Evolutionary conservation across 306 rosid genomes (phyloP).

Genomic region (Hippophae rhamnoides): DNA sequence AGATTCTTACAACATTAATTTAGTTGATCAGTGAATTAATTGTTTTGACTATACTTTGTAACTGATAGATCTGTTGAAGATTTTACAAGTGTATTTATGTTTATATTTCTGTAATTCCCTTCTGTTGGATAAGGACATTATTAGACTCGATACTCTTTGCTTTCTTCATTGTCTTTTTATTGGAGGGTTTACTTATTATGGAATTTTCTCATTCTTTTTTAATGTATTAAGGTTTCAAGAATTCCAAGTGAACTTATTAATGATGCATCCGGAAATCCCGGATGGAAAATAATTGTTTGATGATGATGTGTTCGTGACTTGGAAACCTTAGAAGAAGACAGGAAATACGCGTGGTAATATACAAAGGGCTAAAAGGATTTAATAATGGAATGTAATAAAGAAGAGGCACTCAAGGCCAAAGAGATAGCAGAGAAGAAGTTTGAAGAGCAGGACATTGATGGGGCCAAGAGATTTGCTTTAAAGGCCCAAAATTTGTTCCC

Average conservation of each 20-base stretch:
- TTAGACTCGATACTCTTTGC: not conserved
- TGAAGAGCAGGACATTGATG: conserved; percentile 25
- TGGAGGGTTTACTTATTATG: too few relatives aligned
- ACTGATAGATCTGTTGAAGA: conserved; percentile 20
- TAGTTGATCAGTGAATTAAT: conserved; percentile 15
- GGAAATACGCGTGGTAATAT: conserved; percentile 10
- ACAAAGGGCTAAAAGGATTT: conserved; percentile 15
- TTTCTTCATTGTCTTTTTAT: conserved; percentile 12
- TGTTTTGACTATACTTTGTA: conserved; percentile 7
- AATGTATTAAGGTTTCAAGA: conserved; percentile 15
- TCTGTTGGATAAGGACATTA: conserved; percentile 2
- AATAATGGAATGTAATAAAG: conserved; percentile 57
- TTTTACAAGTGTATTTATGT: conserved; percentile 7
- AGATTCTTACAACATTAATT: not conserved
- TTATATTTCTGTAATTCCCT: conserved; percentile 7
- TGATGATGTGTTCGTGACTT: conserved; percentile 15
- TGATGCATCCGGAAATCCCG: conserved; percentile 10
- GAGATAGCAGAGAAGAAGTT: conserved; percentile 61
- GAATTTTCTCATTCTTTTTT: too few relatives aligned
- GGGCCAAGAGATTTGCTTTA: conserved; percentile 49
- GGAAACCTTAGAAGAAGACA: conserved; percentile 20
- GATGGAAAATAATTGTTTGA: conserved; percentile 2
- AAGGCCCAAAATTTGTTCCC: conserved; percentile 59
- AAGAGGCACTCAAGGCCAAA: conserved; percentile 44
- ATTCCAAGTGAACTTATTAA: conserved; percentile 19